Percentiles rank a stretch among this genome's conserved stretches.
These are phyloP conservation scores for Hymenotorrendiella dingleyae DNA, from an alignment of 2,329 filamentous ascomycete genomes.

Conservation along the genomic window DNA sequence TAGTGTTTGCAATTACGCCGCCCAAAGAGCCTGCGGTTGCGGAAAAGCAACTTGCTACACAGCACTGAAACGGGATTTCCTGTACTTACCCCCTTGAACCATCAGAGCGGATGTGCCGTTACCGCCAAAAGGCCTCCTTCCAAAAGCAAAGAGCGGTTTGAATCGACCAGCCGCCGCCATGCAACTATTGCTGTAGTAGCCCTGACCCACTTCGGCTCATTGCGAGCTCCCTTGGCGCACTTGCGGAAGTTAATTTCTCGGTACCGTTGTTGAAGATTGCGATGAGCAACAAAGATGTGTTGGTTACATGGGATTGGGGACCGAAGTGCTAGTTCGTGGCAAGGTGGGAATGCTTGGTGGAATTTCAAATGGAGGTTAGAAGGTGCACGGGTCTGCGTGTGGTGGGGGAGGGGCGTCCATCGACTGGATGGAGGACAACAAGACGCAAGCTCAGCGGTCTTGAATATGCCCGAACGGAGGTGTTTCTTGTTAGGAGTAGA, in stretches of 20 bases:
- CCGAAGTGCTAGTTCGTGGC: not conserved
- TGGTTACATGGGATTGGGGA: not conserved
- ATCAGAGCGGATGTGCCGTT: constrained; percentile 7
- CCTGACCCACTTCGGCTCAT: constrained; percentile 5
- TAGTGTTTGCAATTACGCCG: not conserved
- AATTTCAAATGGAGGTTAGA: not conserved
- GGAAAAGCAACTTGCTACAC: not conserved
- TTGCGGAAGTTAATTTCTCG: constrained; percentile 8
- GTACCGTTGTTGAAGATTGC: constrained; percentile 11
- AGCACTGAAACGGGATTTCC: constrained; percentile 2
- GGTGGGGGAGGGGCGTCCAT: not conserved
- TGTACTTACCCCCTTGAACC: constrained; percentile 1
- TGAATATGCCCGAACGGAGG: not conserved
- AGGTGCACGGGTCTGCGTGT: constrained; percentile 2
- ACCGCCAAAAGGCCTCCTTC: not conserved
- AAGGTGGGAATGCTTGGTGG: not conserved
- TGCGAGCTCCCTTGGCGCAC: constrained; percentile 1
- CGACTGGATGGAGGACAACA: not conserved
- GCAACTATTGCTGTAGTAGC: not conserved
- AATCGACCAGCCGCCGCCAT: constrained; percentile 4
- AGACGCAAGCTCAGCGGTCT: too few species aligned
- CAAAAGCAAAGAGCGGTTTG: constrained; percentile 1
- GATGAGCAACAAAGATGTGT: constrained; percentile 12
- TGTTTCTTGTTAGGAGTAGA: not conserved
- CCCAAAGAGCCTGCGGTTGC: not conserved